These are phyloP conservation scores for Quercus ilex DNA, from an alignment of 306 rosid species.

Conservation along the genomic window DNA sequence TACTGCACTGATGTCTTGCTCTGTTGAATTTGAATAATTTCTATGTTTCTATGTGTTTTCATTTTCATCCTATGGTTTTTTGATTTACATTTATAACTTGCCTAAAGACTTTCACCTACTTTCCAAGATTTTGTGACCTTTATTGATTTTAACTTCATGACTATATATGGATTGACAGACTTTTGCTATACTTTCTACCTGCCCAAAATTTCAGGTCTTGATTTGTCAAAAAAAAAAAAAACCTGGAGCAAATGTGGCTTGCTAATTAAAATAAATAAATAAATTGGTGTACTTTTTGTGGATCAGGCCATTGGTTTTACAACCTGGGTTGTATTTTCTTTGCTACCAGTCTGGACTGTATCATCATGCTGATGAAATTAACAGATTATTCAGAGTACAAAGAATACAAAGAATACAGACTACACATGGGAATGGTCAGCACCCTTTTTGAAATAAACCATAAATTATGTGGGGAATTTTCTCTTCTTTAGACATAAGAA, in stretches of 20 bases:
- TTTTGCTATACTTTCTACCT: background rate
- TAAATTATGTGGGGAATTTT: background rate
- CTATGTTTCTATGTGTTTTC: background rate
- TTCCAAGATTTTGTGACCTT: background rate
- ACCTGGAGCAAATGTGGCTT: background rate
- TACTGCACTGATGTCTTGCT: conserved; percentile 27
- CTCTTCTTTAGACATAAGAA: background rate
- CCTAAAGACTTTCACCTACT: background rate
- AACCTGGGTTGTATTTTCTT: background rate
- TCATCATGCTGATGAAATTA: background rate
- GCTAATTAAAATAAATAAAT: background rate
- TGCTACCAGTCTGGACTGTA: background rate
- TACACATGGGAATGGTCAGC: background rate
- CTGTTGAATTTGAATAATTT: conserved; percentile 1
- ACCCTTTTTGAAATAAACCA: too few species aligned
- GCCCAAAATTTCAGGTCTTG: background rate
- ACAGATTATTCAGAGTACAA: background rate
- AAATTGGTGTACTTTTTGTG: background rate
- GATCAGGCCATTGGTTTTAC: background rate
- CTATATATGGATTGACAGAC: background rate
- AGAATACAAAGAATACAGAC: background rate
- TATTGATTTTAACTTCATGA: background rate
- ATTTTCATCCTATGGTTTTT: background rate
- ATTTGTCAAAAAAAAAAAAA: background rate
- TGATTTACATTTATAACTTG: background rate